Evolutionary conservation across 176 grass and related monocot species (phyloP), one percentile per base, ranked within the genome.

Genomic region (Zoysia pacifica): DNA sequence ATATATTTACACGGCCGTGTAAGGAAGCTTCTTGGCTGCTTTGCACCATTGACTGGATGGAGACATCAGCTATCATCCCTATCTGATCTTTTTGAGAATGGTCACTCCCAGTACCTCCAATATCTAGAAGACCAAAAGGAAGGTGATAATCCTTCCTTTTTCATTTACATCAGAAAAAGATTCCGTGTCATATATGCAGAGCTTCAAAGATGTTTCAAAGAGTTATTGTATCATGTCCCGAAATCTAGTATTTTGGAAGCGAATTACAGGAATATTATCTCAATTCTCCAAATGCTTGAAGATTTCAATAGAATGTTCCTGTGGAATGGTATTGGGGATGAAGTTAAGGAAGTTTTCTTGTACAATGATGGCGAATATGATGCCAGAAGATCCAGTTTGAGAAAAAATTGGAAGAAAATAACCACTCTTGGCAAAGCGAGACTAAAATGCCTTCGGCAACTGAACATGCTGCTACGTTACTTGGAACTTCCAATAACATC

Each of bases 1-100:
- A 85, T 97, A 48, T 97, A 93, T 81, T 61, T 97, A 28, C 88
- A 97, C 38, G 69, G 83, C 58, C 91, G 91, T 15, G 69, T 84
- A 44, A 74, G 58, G 49, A 85, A 67, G 18, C 86, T 93, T 72
- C 61, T 65, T 40, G n/a, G 69, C 9, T 93, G 91, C 86, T 85
- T 93, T 82, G 79, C 79, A 37, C 84, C 84, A 41, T 19, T 5
- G 52, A 93, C 83, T 83, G 93, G 91, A 65, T 97, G 93, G 93
- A 93, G 66, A 58, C 59, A 52, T 76, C 45, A 18, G 16, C 28
- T 97, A 10, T 68, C n/a, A 85, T 91, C 88, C 8, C 67, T 93
- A 42, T 63, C 20, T 40, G 70, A 80, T 41, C 72, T 93, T 83
- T 72, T 97, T 52, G 45, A 93, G 69, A 53, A 82, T 35, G 78